Evolutionary conservation across 345 rosid genomes (phyloP).

Genomic region (Cardamine resedifolia): DNA sequence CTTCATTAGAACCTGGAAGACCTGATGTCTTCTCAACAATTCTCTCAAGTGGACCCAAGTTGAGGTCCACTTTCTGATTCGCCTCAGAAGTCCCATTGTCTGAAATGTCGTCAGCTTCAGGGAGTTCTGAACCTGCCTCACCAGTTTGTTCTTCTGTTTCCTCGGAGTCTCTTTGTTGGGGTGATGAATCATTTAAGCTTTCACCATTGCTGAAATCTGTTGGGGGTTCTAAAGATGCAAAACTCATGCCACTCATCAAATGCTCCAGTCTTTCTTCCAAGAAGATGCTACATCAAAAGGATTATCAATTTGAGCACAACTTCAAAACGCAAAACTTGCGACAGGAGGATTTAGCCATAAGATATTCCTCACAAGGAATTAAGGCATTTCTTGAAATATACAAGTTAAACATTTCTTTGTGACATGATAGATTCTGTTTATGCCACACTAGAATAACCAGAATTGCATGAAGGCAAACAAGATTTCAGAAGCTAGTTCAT

Average conservation of each 20-base stretch:
- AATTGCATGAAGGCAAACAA: not conserved
- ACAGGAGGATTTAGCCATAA: constrained; percentile 5
- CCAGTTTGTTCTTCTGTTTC: constrained; percentile 34
- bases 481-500: not conserved
- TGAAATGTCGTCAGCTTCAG: constrained; percentile 40
- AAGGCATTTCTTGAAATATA: not conserved
- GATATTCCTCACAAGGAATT: not conserved
- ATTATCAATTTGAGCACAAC: constrained; percentile 24
- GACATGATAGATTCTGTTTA: not conserved
- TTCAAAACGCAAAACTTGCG: not conserved
- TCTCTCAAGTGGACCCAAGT: constrained; percentile 36
- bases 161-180: constrained; percentile 35
- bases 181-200: constrained; percentile 34
- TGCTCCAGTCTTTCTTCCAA: constrained; percentile 88
- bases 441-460: not conserved
- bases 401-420: not conserved
- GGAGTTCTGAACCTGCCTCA: constrained; percentile 38
- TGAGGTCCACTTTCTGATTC: constrained; percentile 42
- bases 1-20: constrained; percentile 35
- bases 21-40: constrained; percentile 31
- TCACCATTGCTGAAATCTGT: constrained; percentile 39
- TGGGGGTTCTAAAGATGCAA: constrained; percentile 51
- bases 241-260: constrained; percentile 59
- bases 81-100: constrained; percentile 39
- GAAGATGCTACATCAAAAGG: constrained; percentile 62